These are phyloP conservation scores for Priceomyces carsonii DNA, from an alignment of 805 yeast species.

Conservation along the genomic window DNA sequence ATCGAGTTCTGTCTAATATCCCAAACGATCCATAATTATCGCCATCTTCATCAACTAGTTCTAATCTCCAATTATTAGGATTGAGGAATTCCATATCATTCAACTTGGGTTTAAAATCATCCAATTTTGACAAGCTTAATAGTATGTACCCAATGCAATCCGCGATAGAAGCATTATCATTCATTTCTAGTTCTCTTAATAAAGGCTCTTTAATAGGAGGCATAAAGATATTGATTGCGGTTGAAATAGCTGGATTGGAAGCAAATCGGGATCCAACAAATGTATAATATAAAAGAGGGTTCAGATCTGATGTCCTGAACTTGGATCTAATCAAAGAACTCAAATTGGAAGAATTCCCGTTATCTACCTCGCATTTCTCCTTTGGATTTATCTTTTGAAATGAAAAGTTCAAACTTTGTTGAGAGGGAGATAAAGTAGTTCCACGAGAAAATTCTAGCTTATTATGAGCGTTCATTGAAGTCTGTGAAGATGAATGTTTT, in stretches of 20 bases:
- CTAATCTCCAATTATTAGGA: slow-evolving; percentile 74
- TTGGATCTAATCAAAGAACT: slow-evolving; percentile 45
- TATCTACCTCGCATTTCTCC: too few relatives aligned
- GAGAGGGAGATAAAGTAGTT: too few relatives aligned
- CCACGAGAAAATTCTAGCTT: too few relatives aligned
- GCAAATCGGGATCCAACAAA: slow-evolving; percentile 34
- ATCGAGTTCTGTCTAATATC: slow-evolving; percentile 67
- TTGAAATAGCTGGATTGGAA: slow-evolving; percentile 9
- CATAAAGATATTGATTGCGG: slow-evolving; percentile 26
- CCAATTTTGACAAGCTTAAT: slow-evolving; percentile 24
- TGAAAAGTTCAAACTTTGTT: too few relatives aligned
- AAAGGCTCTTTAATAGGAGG: slow-evolving; percentile 33
- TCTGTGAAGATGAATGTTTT: slow-evolving; percentile 7
- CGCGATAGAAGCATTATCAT: slow-evolving; percentile 28
- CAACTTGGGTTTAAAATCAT: slow-evolving; percentile 14
- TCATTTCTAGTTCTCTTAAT: slow-evolving; percentile 22
- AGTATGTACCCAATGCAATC: slow-evolving; percentile 45
- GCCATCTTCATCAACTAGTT: slow-evolving; percentile 89
- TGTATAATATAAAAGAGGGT: slow-evolving; percentile 46
- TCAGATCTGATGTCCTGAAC: slow-evolving; percentile 31
- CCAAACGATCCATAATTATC: slow-evolving; percentile 95
- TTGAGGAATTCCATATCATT: slow-evolving; percentile 28
- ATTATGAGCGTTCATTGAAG: too few relatives aligned
- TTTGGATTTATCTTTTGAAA: too few relatives aligned
- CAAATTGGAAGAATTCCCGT: slow-evolving; percentile 29